Conservation (phyloP, 2,329 filamentous ascomycete genomes). For the Pseudonectria foliicola region DNA sequence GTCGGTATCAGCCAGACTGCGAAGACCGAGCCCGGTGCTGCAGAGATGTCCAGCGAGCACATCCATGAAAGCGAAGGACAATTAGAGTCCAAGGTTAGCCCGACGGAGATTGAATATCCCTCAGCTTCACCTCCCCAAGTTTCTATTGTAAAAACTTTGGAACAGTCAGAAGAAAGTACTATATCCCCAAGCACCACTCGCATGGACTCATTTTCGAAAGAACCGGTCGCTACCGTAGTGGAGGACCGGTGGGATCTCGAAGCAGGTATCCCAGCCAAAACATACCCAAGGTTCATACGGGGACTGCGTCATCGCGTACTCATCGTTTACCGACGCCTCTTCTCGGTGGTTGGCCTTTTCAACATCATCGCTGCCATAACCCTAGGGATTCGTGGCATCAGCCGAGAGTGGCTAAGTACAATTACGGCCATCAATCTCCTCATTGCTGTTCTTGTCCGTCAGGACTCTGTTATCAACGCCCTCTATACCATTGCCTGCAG, state of each 20-base stretch:
- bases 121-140: no score
- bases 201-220: conserved; percentile 9
- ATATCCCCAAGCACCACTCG: conserved; percentile 22
- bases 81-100: no score
- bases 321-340: conserved; percentile 49
- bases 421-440: conserved; percentile 42
- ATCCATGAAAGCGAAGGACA: no score
- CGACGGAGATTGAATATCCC: no score
- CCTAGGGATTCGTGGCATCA: conserved; percentile 30
- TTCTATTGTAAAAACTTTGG: no score
- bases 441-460: conserved; percentile 42
- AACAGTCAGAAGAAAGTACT: no score
- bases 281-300: conserved; percentile 30
- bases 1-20: no score
- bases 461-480: conserved; percentile 46
- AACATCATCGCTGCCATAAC: conserved; percentile 42
- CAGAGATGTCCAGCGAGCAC: no score
- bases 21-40: no score
- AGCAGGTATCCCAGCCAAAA: conserved; percentile 34
- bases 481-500: conserved; percentile 41
- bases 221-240: conserved; percentile 12
- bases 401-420: conserved; percentile 31
- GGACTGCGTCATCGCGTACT: conserved; percentile 37
- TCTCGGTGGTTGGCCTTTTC: conserved; percentile 44
- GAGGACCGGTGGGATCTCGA: conserved; percentile 22